Evolutionary conservation across 495 filamentous ascomycete genomes (phyloP).

Genomic region (Penicillium longicatenatum): DNA sequence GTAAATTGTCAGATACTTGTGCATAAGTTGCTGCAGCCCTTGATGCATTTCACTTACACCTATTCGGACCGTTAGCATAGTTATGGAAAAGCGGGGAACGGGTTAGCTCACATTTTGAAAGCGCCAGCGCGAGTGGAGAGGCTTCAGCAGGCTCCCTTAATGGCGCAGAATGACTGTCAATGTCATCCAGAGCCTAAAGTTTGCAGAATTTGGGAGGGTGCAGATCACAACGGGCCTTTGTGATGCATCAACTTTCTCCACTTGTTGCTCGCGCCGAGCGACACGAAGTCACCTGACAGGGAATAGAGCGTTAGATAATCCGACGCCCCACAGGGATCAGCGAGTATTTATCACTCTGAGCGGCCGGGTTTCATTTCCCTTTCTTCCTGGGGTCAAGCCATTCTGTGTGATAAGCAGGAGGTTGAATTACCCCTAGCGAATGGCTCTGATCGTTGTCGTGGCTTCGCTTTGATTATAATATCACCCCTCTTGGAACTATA

Average conservation of each 20-base stretch:
- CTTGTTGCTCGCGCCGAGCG: slow-evolving; percentile 26
- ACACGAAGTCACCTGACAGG: slow-evolving; percentile 37
- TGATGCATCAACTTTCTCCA: slow-evolving; percentile 27
- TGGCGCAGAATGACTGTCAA: not conserved
- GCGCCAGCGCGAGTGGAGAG: not conserved
- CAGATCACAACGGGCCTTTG: slow-evolving; percentile 16
- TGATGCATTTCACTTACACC: slow-evolving; percentile 32
- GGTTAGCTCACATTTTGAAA: not conserved
- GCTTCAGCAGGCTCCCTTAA: not conserved
- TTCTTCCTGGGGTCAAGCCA: not conserved
- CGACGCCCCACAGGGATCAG: slow-evolving; percentile 23
- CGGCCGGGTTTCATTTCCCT: slow-evolving; percentile 21
- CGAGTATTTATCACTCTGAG: slow-evolving; percentile 15
- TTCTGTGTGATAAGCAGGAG: slow-evolving; percentile 1
- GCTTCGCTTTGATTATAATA: not conserved
- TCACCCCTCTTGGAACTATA: slow-evolving; percentile 5
- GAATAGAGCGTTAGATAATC: slow-evolving; percentile 11
- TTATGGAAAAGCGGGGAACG: not conserved
- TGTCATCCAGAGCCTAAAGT: not conserved
- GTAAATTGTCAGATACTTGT: slow-evolving; percentile 12
- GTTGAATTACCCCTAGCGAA: not conserved
- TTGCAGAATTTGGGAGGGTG: slow-evolving; percentile 3
- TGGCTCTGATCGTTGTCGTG: not conserved
- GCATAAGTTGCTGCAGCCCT: not conserved
- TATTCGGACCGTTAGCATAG: slow-evolving; percentile 8